Conservation (phyloP, 1,284 basidiomycete genomes). For the Fomitopsis schrenkii region DNA sequence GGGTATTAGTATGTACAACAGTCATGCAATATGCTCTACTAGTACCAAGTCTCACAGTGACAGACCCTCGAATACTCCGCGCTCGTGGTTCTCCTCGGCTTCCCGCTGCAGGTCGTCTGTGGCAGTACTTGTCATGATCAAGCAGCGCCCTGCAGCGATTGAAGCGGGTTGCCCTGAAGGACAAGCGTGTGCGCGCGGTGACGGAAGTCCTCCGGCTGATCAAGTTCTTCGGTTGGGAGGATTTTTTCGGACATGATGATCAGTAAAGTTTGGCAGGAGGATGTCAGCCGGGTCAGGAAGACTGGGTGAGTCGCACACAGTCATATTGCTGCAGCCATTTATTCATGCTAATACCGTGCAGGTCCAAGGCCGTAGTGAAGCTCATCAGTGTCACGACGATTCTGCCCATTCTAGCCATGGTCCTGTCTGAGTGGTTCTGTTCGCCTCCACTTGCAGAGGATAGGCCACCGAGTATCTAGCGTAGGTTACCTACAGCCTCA, state of each 20-base stretch:
- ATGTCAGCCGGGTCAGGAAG: constrained; percentile 47
- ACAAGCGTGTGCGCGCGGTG: constrained; percentile 62
- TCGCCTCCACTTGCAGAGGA: too few species aligned
- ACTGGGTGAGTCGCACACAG: constrained; percentile 38
- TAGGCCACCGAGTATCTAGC: too few species aligned
- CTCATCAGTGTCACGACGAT: constrained; percentile 57
- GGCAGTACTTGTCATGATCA: constrained; percentile 57
- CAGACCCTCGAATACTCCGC: constrained; percentile 65
- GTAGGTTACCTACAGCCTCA: constrained; percentile 67
- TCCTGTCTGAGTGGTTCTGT: constrained; percentile 49
- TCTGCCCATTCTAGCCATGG: constrained; percentile 63
- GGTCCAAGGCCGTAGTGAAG: constrained; percentile 42
- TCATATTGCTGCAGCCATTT: neutral
- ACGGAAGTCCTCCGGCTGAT: constrained; percentile 62
- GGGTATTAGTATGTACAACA: too few species aligned
- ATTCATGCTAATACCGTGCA: constrained; percentile 14
- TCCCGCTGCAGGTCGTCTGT: constrained; percentile 61
- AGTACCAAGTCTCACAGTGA: too few species aligned
- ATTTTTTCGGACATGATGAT: constrained; percentile 59
- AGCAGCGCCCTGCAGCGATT: constrained; percentile 37
- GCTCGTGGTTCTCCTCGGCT: constrained; percentile 59
- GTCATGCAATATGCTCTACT: constrained; percentile 5
- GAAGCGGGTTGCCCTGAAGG: constrained; percentile 70
- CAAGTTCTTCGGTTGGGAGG: constrained; percentile 61
- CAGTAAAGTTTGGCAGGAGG: constrained; percentile 42